Percentiles rank a stretch among this genome's conserved stretches.
These are phyloP conservation scores for Aspergillus cejpii DNA, from an alignment of 2,329 filamentous ascomycete genomes.

Conservation along the genomic window DNA sequence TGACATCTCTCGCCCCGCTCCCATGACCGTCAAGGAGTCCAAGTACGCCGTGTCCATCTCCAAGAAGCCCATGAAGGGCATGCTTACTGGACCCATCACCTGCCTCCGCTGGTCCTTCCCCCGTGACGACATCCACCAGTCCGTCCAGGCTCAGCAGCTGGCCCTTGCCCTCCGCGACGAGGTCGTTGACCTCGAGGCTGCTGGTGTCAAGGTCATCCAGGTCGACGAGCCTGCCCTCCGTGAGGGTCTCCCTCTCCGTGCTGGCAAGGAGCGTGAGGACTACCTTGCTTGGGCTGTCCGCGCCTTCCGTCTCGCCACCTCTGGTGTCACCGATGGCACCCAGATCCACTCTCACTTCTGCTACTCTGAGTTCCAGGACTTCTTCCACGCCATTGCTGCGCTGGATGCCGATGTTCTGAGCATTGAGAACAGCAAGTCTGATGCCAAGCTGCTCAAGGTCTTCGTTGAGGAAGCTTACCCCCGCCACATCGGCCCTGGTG, in stretches of 20 bases:
- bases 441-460: conserved; percentile 97
- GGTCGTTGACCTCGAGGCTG: conserved; percentile 94
- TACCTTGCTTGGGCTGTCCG: conserved; percentile 97
- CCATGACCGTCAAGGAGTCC: conserved; percentile 99
- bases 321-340: conserved; percentile 87
- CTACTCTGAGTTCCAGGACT: conserved; percentile 99
- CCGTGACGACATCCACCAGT: conserved; percentile 98
- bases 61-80: conserved; percentile 99
- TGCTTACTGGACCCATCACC: conserved; percentile 98
- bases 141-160: conserved; percentile 96
- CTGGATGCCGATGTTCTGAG: conserved; percentile 96
- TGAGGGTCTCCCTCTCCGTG: conserved; percentile 95
- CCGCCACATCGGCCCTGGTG: conserved; percentile 96
- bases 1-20: conserved; percentile 91
- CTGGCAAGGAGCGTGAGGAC: conserved; percentile 88
- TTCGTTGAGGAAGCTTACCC: conserved; percentile 97
- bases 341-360: conserved; percentile 99
- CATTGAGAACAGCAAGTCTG: conserved; percentile 99
- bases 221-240: conserved; percentile 98
- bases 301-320: conserved; percentile 92
- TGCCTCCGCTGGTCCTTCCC: conserved; percentile 99
- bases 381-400: conserved; percentile 99
- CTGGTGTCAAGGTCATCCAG: conserved; percentile 96
- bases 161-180: conserved; percentile 97
- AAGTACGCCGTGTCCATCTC: conserved; percentile 96